phyloP scores from a whole-genome alignment of 108 stramenopile species.

The Cyclostephanos invisitatus region DNA sequence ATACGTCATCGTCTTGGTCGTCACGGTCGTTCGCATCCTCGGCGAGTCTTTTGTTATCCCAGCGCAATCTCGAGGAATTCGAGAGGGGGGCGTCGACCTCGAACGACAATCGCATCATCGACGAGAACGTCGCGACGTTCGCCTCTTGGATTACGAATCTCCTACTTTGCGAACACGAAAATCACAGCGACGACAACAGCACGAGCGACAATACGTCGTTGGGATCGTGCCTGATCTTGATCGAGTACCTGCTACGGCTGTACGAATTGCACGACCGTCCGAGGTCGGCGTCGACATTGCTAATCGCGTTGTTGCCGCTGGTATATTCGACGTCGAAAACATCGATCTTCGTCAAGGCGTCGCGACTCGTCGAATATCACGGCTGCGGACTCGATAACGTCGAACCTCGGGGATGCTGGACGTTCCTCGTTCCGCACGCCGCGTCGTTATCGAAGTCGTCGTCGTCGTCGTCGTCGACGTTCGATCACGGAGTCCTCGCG shows the following conservation, averaged over 20 bases:
- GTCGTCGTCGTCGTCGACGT: neutral
- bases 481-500: conserved; percentile 49
- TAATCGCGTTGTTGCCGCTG: conserved; percentile 53
- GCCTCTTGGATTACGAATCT: conserved; percentile 15
- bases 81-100: conserved; percentile 49
- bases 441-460: conserved; percentile 12
- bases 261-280: conserved; percentile 71
- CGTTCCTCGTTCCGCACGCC: conserved; percentile 68
- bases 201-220: conserved; percentile 20
- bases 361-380: neutral
- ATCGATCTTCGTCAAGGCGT: neutral
- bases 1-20: too few species aligned
- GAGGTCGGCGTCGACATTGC: conserved; percentile 34
- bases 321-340: neutral
- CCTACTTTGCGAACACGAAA: neutral
- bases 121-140: conserved; percentile 25
- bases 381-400: conserved; percentile 58
- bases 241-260: conserved; percentile 74
- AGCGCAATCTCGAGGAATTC: conserved; percentile 24
- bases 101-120: conserved; percentile 33
- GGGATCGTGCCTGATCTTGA: conserved; percentile 44
- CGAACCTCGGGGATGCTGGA: conserved; percentile 47
- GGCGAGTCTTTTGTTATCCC: neutral
- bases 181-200: too few species aligned
- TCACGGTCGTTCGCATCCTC: neutral